Evolutionary conservation across 495 filamentous ascomycete genomes (phyloP), one percentile per base, ranked within the genome.

Genomic region (Aspergillus nanangensis): DNA sequence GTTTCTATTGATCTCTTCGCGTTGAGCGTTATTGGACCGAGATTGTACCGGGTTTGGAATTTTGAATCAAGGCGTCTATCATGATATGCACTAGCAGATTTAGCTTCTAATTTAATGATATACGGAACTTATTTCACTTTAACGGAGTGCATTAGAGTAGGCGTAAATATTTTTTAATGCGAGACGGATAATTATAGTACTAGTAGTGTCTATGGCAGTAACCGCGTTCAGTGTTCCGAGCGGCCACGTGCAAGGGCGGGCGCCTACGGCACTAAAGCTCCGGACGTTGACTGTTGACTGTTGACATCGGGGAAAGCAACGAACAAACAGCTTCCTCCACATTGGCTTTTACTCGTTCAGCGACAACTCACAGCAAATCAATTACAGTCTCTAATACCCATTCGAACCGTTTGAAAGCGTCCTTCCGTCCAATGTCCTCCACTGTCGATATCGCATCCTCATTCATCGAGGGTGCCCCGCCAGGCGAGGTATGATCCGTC

Each of bases 391-490:
- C 8, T 3, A 22, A 11, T 15, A 31, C 3, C 13, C 22, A 1
- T 27, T 2, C 15, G n/a, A n/a, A n/a, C n/a, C n/a, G n/a, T n/a
- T n/a, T n/a, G n/a, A n/a, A n/a, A n/a, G n/a, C n/a, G n/a, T n/a
- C 24, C 8, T 14, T 15, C 21, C 14, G 14, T 19, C 49, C 31
- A 46, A 75, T 75, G 71, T 47, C 66, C 32, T 65, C 68, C 9
- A 70, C 68, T 19, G 58, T 83, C 48, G 80, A 83, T 46, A 82
- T 86, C 22, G 70, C 88, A 43, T 87, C 89, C 50, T 84, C 88
- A 4, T 99, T 97, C 66, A 83, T 99, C 50, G 82, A 96, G 67
- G 88, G 89, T 63, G 89, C 93, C 58, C 93, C 93, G 34, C 94
- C 94, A 23, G 94, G 94, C 71, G 94, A 99, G 87, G 93, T 96